Base-by-base conservation (phyloP, 2,329 filamentous ascomycete species). In the Penicillium rolfsii region DNA sequence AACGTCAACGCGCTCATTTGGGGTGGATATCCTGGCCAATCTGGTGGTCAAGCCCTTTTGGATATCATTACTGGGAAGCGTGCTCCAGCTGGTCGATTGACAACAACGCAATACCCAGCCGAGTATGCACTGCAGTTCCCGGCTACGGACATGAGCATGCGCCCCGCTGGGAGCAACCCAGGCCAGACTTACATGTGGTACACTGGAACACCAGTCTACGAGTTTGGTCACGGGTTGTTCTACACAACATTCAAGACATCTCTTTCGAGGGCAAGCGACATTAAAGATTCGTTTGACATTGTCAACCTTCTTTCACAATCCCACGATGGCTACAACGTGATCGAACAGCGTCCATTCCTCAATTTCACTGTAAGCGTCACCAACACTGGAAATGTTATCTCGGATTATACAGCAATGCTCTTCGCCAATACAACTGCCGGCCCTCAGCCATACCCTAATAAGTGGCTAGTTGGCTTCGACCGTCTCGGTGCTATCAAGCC, bases 181-280 rank as follows among this genome's bases (percentile, higher is more conserved):
- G 79, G 79, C 0, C 74, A 79, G 26, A 81, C 79, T 0, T 81
- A 81, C 58, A 77, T 77, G 60, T 81, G 79, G 79, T 80, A 80
- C 61, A 75, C 71, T 0, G 74, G 74, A 4, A 67, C 68, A 9
- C 70, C 78, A 0, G 77, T 80, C 5, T 75, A 76, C 19, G 74
- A 75, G 11, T 81, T 81, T 55, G 79, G 79, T 3, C 75, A 78
- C 52, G 79, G 79, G 1, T 60, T 80, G 4, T 79, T 79, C 69
- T 81, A 81, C 60, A 80, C 79, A 0, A 77, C 70, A 4, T 81
- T 81, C 66, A 64, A 67, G 16, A 61, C 61, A 7, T 70, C 62
- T 7, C 60, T 58, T 5, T 22, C 35, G 5, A 52, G 33, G 9
- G 28, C 12, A 1, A 8, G 52, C 2, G 50, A 12, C n/a, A 52